Base-by-base conservation (phyloP, 116 monocot genomes). In the Posidonia oceanica region DNA sequence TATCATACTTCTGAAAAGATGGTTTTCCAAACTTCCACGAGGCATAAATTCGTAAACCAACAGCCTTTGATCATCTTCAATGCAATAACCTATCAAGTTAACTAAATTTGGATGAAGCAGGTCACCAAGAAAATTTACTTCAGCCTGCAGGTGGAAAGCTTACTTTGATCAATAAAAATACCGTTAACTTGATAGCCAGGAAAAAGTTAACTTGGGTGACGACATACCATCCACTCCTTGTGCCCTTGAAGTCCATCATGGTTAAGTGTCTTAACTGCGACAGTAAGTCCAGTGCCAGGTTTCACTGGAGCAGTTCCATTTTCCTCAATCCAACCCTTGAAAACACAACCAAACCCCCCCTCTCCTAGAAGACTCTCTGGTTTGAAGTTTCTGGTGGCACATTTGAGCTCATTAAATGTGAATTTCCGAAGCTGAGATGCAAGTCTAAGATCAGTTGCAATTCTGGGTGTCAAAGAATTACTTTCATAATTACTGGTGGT, bases 241-340 rank as follows among this genome's bases (percentile, higher is more conserved):
- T 83, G 83, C 65, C 83, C 83, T 74, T 83, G 83, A 76, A 80
- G 74, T 42, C 83, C 83, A 74, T 83, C 80, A 59, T 83, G 83
- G 71, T 83, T 83, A 39, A 83, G 83, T 37, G 76, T 83, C 66
- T 83, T 83, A 51, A 83, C 83, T 63, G 83, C 83, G 67, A 83
- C 83, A 66, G 76, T 83, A 11, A 83, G 79, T 44, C 83, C 80
- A 58, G 83, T 83, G 58, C 79, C 83, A 71, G 83, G 80, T 66
- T 76, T 83, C 21, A 83, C 76, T 23, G 83, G 76, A 23, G 83
- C 80, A 57, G 83, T 83, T 51, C 83, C 83, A 74, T 79, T 83
- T 65, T 83, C 83, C 74, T 83, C 80, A 58, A 79, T 77, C 83
- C 83, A 83, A 59, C 83, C 83, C 58, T 83, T 83, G 74, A 83